These are phyloP conservation scores for Plenodomus lindquistii DNA, from an alignment of 2,329 filamentous ascomycete genomes.

Conservation along the genomic window DNA sequence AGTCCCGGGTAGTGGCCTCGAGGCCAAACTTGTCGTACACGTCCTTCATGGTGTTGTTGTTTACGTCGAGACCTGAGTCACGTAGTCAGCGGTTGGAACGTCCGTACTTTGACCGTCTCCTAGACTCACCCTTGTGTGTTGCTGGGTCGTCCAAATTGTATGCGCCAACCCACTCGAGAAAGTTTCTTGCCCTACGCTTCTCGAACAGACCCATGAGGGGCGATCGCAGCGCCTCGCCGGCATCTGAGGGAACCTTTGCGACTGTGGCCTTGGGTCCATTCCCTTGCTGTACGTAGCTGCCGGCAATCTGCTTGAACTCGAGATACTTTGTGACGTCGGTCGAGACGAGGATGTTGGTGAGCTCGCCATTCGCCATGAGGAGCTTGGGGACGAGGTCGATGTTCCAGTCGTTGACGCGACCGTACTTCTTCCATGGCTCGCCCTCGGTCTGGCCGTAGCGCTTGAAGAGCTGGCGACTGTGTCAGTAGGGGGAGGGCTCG, in stretches of 20 bases:
- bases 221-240: constrained; percentile 82
- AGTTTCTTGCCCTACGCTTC: constrained; percentile 95
- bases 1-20: constrained; percentile 86
- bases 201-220: constrained; percentile 97
- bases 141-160: constrained; percentile 81
- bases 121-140: constrained; percentile 78
- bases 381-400: constrained; percentile 98
- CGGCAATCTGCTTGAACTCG: constrained; percentile 71
- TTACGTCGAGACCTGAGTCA: constrained; percentile 71
- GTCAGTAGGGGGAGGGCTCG: constrained; percentile 48
- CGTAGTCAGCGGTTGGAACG: background rate
- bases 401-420: constrained; percentile 97
- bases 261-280: constrained; percentile 81
- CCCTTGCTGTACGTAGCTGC: constrained; percentile 94
- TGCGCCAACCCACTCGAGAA: constrained; percentile 91
- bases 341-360: constrained; percentile 97
- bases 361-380: constrained; percentile 96
- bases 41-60: constrained; percentile 88
- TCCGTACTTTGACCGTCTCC: background rate
- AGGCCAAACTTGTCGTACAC: constrained; percentile 98
- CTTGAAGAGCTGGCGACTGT: constrained; percentile 76
- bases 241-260: constrained; percentile 95
- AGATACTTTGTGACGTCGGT: constrained; percentile 70
- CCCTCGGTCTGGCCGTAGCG: constrained; percentile 86
- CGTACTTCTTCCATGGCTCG: constrained; percentile 98